phyloP scores from a whole-genome alignment of 306 rosid species.

The Leucaena leucocephala region DNA sequence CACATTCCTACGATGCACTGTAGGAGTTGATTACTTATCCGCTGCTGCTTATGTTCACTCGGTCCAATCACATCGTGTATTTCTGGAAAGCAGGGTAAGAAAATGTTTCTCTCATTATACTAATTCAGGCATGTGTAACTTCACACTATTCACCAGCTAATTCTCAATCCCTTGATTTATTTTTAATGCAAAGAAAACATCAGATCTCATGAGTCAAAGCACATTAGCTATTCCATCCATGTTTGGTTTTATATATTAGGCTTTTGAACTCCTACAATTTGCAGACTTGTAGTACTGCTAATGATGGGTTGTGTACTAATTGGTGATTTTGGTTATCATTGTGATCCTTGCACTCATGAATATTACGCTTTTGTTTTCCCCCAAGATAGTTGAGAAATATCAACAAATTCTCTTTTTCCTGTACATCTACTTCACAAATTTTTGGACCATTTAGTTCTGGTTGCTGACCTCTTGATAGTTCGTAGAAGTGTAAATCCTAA shows the following conservation, averaged over 20 bases:
- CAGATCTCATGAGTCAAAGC: constrained; percentile 6
- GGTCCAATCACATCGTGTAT: constrained; percentile 43
- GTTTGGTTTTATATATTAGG: neutral
- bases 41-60: constrained; percentile 52
- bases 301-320: constrained; percentile 15
- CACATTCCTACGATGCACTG: constrained; percentile 36
- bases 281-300: constrained; percentile 5
- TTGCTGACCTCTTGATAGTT: neutral
- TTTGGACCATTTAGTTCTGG: constrained; percentile 20
- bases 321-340: constrained; percentile 6
- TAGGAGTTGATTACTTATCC: constrained; percentile 55
- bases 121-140: constrained; percentile 23
- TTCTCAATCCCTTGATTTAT: neutral
- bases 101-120: constrained; percentile 22
- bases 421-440: constrained; percentile 10
- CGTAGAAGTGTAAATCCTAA: neutral
- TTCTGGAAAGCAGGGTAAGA: constrained; percentile 52
- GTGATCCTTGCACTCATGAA: constrained; percentile 7
- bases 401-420: neutral
- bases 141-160: constrained; percentile 1
- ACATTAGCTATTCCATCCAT: neutral
- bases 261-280: neutral
- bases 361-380: constrained; percentile 13
- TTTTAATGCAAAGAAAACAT: neutral
- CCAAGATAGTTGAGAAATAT: neutral